These are phyloP conservation scores for Paramecium pentaurelia DNA, from an alignment of 73 alveolate genomes.

Conservation along the genomic window DNA sequence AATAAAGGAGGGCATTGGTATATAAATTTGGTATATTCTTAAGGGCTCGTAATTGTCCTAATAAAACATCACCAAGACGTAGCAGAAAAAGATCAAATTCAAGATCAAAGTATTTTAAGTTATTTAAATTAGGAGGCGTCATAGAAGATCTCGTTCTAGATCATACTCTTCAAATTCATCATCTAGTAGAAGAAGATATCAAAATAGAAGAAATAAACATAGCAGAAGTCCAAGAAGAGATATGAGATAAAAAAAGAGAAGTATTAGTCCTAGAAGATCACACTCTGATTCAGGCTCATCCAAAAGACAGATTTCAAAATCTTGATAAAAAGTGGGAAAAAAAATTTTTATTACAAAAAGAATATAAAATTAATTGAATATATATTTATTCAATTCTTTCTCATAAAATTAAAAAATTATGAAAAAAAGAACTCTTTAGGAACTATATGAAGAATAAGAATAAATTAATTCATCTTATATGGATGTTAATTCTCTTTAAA, in stretches of 20 bases:
- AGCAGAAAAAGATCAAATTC: constrained; percentile 29
- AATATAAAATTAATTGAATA: not conserved
- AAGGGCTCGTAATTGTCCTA: constrained; percentile 50
- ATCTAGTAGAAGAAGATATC: constrained; percentile 6
- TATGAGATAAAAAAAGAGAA: not conserved
- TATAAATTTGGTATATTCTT: not conserved
- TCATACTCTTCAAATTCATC: constrained; percentile 31
- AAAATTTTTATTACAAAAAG: not conserved
- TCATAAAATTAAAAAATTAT: not conserved
- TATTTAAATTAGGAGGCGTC: not conserved
- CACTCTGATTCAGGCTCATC: not conserved
- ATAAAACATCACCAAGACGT: constrained; percentile 18
- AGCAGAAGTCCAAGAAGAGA: constrained; percentile 34
- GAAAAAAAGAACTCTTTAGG: not conserved
- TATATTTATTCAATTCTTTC: not conserved
- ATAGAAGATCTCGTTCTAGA: constrained; percentile 5
- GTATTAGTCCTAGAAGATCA: not conserved
- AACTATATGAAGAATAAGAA: not conserved
- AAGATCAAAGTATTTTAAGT: not conserved
- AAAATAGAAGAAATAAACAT: not conserved
- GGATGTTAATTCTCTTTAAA: not conserved
- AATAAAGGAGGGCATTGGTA: constrained; percentile 48
- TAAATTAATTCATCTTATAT: not conserved
- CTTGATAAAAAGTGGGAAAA: not conserved
- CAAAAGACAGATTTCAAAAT: not conserved